Conservation (phyloP, 1,284 basidiomycete species). For the Somion occarium region DNA sequence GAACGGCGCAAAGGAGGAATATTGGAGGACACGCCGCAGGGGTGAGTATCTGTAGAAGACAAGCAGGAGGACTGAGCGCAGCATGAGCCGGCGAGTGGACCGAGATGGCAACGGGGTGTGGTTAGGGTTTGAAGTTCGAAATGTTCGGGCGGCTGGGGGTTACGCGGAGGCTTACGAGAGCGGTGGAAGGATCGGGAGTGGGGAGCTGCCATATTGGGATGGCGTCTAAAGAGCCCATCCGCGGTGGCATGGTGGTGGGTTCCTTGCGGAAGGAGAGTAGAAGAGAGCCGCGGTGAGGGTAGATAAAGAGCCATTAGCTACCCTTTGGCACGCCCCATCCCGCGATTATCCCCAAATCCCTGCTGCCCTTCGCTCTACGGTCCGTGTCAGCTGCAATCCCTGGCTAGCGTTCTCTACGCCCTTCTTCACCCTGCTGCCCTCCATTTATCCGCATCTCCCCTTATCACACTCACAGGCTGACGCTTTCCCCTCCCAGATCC, state of each 20-base stretch:
- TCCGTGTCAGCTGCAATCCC: not conserved
- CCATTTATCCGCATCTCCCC: not conserved
- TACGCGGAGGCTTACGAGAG: not conserved
- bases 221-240: not conserved
- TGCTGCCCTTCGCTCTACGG: too few species aligned
- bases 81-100: not conserved
- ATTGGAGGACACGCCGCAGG: not conserved
- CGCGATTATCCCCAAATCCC: constrained; percentile 7
- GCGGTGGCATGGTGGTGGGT: not conserved
- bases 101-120: not conserved
- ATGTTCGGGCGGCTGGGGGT: not conserved
- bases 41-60: not conserved
- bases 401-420: not conserved
- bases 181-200: not conserved
- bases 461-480: not conserved
- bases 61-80: not conserved
- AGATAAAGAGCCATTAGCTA: not conserved
- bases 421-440: not conserved
- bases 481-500: not conserved
- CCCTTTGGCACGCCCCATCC: constrained; percentile 3
- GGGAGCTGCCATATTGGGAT: not conserved
- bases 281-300: not conserved
- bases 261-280: not conserved
- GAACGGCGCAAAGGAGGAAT: not conserved
- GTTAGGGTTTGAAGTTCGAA: not conserved